Evolutionary conservation across 129 eudicot genomes (phyloP), one percentile per base, ranked within the genome.

Genomic region (Smallanthus sonchifolius): DNA sequence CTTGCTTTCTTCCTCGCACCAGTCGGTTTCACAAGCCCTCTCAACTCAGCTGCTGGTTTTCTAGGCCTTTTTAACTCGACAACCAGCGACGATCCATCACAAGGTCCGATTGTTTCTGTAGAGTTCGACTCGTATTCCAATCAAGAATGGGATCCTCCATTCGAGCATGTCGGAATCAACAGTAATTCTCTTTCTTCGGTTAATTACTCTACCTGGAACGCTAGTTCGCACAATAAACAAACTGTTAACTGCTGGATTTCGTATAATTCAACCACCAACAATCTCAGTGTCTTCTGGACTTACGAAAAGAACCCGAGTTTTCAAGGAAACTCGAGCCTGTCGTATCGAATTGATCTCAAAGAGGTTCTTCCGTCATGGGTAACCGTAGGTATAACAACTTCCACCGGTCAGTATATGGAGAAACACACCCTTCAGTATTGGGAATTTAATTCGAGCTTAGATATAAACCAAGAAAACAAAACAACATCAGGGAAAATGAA

Each of bases 1-100:
- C 65, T 87, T 42, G 80, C 83, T 6, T 85, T 87, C 79, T 87
- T 85, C 69, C 77, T 87, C 34, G 85, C 89, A 42, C 87, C 86
- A 3, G 76, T 68, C 45, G 84, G 73, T 14, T 82, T 70, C 69
- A 80, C 67, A 35, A 74, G 63, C 34, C 92, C 89, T 19, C 77
- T 76, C 10, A 84, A 84, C 66, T 84, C 92, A 15, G 83, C 59
- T 10, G 87, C 85, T 11, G 92, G 92, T 10, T 84, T 73, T 77
- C 67, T 87, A 42, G 92, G 89, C 40, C 83, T 84, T 10, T 84
- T 82, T 15, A 78, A 77, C 45, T 55, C 81, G 2, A 69, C 82
- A 42, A 83, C 77, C 2, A 74, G 69, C 28, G 76, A 69, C 14
- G 39, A 69, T 73, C 75, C 83, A 7, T 69, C 83, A 1, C 52